Evolutionary conservation across 495 filamentous ascomycete species (phyloP).

Genomic region (Penicillium angulare): DNA sequence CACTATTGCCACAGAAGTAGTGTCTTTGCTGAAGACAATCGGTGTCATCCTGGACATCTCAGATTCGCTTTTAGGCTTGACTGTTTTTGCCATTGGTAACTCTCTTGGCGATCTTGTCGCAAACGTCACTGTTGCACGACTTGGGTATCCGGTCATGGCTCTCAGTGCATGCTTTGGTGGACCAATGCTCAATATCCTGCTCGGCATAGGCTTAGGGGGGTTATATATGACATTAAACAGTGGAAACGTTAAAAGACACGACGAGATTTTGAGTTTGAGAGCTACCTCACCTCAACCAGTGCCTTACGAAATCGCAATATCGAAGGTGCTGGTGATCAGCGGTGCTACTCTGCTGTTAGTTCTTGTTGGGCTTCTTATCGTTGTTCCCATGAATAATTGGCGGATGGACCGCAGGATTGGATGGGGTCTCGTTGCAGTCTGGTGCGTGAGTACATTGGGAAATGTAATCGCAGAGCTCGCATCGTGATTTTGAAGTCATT

Average conservation of each 20-base stretch:
- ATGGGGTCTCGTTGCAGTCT: constrained; percentile 77
- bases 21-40: constrained; percentile 89
- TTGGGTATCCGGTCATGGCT: constrained; percentile 97
- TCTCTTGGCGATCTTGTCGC: constrained; percentile 93
- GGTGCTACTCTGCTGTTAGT: constrained; percentile 79
- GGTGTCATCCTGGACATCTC: constrained; percentile 91
- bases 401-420: constrained; percentile 83
- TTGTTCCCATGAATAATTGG: constrained; percentile 87
- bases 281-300: constrained; percentile 4
- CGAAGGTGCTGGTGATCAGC: constrained; percentile 77
- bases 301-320: constrained; percentile 75
- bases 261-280: constrained; percentile 7
- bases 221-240: constrained; percentile 72
- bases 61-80: constrained; percentile 93
- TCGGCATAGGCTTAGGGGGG: constrained; percentile 88
- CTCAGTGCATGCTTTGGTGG: constrained; percentile 92
- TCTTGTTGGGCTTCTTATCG: constrained; percentile 71
- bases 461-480: constrained; percentile 80
- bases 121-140: constrained; percentile 86
- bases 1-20: constrained; percentile 93
- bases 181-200: constrained; percentile 94
- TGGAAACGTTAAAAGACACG: constrained; percentile 14
- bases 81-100: constrained; percentile 95
- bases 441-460: constrained; percentile 76
- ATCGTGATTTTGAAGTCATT: constrained; percentile 9